phyloP scores from a whole-genome alignment of 1,139 yeast genomes.

The Yamadazyma taylorii region DNA sequence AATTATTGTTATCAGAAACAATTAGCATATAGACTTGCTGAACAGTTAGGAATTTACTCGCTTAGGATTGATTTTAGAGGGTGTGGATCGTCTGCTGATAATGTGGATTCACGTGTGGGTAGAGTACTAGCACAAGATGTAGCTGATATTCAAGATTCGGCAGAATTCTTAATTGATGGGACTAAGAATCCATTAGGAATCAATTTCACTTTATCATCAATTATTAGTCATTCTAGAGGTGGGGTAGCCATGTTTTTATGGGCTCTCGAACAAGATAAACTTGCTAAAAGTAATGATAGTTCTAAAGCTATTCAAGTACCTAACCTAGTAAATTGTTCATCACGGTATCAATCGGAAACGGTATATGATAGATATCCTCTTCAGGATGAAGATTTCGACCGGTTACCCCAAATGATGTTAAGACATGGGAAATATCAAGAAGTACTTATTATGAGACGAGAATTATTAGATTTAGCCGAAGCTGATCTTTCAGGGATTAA shows the following conservation, averaged over 20 bases:
- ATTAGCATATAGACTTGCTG: constrained; percentile 62
- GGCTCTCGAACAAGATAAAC: constrained; percentile 49
- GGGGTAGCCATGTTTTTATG: constrained; percentile 75
- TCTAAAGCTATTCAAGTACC: constrained; percentile 48
- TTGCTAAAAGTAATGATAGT: constrained; percentile 26
- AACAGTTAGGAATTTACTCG: constrained; percentile 58
- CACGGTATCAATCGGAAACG: constrained; percentile 50
- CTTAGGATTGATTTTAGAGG: constrained; percentile 84
- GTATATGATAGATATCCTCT: constrained; percentile 37
- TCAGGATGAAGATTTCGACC: constrained; percentile 19
- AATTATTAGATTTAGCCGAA: constrained; percentile 53
- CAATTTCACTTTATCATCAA: constrained; percentile 49
- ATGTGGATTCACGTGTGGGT: constrained; percentile 43
- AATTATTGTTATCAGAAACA: constrained; percentile 71
- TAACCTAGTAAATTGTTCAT: constrained; percentile 67
- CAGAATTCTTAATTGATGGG: constrained; percentile 42
- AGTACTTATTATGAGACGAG: constrained; percentile 48
- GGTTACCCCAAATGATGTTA: constrained; percentile 30
- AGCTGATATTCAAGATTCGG: constrained; percentile 61
- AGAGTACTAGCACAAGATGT: constrained; percentile 63
- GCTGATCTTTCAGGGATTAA: constrained; percentile 48
- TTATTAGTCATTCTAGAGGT: constrained; percentile 82
- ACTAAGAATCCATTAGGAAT: constrained; percentile 37
- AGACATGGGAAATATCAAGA: constrained; percentile 51
- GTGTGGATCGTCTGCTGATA: constrained; percentile 74